Evolutionary conservation across 495 filamentous ascomycete genomes (phyloP).

Genomic region (Aspergillus funiculosus): DNA sequence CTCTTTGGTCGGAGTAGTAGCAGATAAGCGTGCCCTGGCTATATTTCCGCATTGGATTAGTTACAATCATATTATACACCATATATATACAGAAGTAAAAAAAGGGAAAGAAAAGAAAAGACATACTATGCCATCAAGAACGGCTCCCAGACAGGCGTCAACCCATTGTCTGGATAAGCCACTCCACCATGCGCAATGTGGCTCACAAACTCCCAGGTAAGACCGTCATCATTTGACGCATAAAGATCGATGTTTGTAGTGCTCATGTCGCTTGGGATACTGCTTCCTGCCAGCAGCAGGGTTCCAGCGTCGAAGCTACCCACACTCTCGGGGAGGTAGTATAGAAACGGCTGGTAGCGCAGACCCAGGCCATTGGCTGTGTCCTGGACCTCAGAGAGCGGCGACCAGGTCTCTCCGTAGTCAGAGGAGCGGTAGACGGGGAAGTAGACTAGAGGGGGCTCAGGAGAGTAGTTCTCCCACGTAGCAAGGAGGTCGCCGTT

Average conservation of each 20-base stretch:
- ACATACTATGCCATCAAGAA: slow-evolving; percentile 50
- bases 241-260: slow-evolving; percentile 64
- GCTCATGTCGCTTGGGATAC: slow-evolving; percentile 56
- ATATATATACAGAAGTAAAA: neutral
- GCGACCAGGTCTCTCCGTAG: slow-evolving; percentile 54
- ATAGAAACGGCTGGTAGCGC: slow-evolving; percentile 63
- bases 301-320: slow-evolving; percentile 55
- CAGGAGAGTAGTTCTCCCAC: slow-evolving; percentile 55
- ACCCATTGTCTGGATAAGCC: slow-evolving; percentile 54
- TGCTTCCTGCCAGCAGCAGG: slow-evolving; percentile 56
- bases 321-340: slow-evolving; percentile 50
- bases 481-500: slow-evolving; percentile 35
- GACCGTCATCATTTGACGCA: slow-evolving; percentile 51
- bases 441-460: slow-evolving; percentile 45
- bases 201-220: slow-evolving; percentile 61
- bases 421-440: slow-evolving; percentile 52
- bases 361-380: slow-evolving; percentile 58
- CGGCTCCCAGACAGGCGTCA: slow-evolving; percentile 67
- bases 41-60: neutral
- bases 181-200: slow-evolving; percentile 59
- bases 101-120: neutral
- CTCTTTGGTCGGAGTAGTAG: slow-evolving; percentile 66
- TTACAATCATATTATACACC: neutral
- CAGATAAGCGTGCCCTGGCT: slow-evolving; percentile 52
- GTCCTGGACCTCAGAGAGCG: slow-evolving; percentile 56